Conservation (phyloP, 2,329 filamentous ascomycete species). For the Hortaea werneckii region DNA sequence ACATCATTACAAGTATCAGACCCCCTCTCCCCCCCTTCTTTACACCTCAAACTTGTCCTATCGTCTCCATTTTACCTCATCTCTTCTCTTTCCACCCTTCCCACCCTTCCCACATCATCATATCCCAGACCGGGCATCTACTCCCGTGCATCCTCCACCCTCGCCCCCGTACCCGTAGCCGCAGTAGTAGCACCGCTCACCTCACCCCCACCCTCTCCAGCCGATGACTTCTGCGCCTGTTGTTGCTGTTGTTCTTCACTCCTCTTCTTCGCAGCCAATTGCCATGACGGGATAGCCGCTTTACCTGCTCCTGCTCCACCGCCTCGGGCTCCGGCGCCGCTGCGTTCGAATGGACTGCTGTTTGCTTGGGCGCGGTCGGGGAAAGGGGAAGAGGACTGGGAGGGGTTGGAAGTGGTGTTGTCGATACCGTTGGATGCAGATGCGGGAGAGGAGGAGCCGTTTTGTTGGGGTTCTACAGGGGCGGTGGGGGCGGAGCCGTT, state of each 20-base stretch:
- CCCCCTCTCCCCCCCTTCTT: no score
- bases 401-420: conserved; percentile 10
- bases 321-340: conserved; percentile 2
- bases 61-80: no score
- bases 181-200: background rate
- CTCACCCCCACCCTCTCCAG: background rate
- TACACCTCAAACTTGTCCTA: no score
- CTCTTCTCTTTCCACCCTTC: no score
- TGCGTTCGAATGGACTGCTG: conserved; percentile 8
- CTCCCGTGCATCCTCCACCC: background rate
- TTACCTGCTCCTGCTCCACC: conserved; percentile 16
- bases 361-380: conserved; percentile 7
- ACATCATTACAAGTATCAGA: no score
- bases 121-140: background rate
- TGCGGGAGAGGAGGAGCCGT: background rate
- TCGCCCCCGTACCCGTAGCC: background rate
- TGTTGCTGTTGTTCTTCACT: conserved; percentile 36
- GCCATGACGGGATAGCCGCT: conserved; percentile 44
- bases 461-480: background rate
- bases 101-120: background rate
- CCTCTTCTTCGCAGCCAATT: conserved; percentile 41
- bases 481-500: background rate
- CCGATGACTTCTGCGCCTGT: background rate
- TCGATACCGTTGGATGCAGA: background rate
- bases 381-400: conserved; percentile 7